These are phyloP conservation scores for Ceratobasidium sp. DNA, from an alignment of 1,284 basidiomycete genomes.

Conservation along the genomic window DNA sequence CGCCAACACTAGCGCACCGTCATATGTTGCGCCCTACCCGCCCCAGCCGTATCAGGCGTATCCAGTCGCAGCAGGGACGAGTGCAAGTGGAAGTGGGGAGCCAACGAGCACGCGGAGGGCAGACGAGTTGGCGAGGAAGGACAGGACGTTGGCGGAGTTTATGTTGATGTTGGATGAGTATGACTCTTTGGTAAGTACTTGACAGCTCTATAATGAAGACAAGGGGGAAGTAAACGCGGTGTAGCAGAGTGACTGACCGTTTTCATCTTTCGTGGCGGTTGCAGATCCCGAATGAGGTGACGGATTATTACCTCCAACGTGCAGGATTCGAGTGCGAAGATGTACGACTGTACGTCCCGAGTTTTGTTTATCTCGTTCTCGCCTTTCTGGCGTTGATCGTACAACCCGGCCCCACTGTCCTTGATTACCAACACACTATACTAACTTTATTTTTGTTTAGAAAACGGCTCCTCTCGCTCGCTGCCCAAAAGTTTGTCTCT, in stretches of 20 bases:
- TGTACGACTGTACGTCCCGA: slow-evolving; percentile 77
- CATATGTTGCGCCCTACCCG: slow-evolving; percentile 38
- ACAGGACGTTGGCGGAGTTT: slow-evolving; percentile 92
- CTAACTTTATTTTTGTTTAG: slow-evolving; percentile 58
- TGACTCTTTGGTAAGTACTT: slow-evolving; percentile 82
- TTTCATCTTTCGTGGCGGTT: slow-evolving; percentile 13
- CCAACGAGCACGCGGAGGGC: slow-evolving; percentile 32
- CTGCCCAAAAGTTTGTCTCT: slow-evolving; percentile 97
- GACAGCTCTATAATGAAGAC: background rate
- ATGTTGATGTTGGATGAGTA: slow-evolving; percentile 96
- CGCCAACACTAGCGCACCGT: slow-evolving; percentile 28
- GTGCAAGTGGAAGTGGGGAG: slow-evolving; percentile 18
- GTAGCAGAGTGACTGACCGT: background rate
- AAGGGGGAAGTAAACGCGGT: no score
- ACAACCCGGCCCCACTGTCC: background rate
- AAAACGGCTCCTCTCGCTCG: slow-evolving; percentile 92
- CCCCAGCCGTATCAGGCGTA: slow-evolving; percentile 22
- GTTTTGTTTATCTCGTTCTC: slow-evolving; percentile 41
- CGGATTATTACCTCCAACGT: slow-evolving; percentile 95
- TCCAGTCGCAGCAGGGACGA: slow-evolving; percentile 18
- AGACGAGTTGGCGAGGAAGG: slow-evolving; percentile 86
- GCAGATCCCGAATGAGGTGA: slow-evolving; percentile 98
- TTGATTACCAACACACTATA: background rate
- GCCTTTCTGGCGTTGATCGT: background rate
- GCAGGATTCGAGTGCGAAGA: slow-evolving; percentile 98